Evolutionary conservation across 495 filamentous ascomycete species (phyloP), one percentile per base, ranked within the genome.

Genomic region (Evernia prunastri): DNA sequence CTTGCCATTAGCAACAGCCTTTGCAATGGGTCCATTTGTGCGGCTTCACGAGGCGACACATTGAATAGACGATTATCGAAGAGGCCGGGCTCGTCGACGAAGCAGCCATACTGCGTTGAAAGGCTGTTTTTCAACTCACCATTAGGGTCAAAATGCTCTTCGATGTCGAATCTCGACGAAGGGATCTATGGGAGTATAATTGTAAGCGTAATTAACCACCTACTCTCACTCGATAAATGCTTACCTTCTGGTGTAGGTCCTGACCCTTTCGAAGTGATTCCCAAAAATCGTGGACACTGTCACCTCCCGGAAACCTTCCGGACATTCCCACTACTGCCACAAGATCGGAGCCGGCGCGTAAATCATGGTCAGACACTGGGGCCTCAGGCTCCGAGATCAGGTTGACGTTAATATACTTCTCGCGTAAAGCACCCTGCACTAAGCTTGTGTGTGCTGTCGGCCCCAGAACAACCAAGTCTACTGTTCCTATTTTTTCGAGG

Each of bases 31-130:
- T 78, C 76, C 11, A 69, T 72, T 45, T 76, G 68, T 1, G 63
- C 58, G 0, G 79, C 78, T 63, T 82, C 80, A 37, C 72, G 51
- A 0, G 76, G 76, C 9, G 74, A 76, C 63, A 78, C 75, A 63
- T 74, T 74, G 67, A 78, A 78, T 45, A 78, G 72, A 3, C 69
- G 72, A 27, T 66, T 61, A 61, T 78, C 76, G 58, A 78, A 78
- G 1, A 69, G 40, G 11, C 70, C 76, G 37, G 76, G 70, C 18
- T 76, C 63, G 0, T 76, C 66, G 8, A 79, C 57, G 23, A 70
- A 79, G 27, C 49, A 53, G 49, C 49, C 49, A 53, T 53, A 53
- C 15, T 27, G 49, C 13, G 27, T 33, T 1, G 2, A 7, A 29
- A 31, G 25, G 12, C 27, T 53, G 49, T 33, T 33, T 20, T 53